Evolutionary conservation across 805 yeast genomes (phyloP).

Genomic region (Candida insectorum): DNA sequence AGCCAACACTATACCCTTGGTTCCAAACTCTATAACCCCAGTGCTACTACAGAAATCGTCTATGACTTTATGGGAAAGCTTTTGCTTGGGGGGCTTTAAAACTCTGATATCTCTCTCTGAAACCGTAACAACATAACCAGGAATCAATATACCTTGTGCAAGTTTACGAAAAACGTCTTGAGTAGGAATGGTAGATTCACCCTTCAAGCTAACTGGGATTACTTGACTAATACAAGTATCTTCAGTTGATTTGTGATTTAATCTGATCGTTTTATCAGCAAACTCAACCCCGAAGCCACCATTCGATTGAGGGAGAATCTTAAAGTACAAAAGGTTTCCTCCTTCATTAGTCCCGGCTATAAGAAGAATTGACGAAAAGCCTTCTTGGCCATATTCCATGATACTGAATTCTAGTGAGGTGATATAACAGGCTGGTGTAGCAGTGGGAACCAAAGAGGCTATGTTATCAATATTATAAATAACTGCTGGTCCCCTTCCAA

Average conservation of each 20-base stretch:
- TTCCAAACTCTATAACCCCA: constrained; percentile 49
- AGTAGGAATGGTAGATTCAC: constrained; percentile 64
- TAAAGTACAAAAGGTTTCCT: constrained; percentile 58
- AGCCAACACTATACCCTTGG: constrained; percentile 47
- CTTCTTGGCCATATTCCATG: constrained; percentile 63
- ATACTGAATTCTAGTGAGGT: constrained; percentile 73
- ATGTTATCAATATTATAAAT: constrained; percentile 42
- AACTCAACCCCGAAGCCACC: constrained; percentile 60
- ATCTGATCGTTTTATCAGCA: constrained; percentile 38
- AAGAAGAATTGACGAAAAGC: constrained; percentile 67
- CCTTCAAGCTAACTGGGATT: constrained; percentile 57
- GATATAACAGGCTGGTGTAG: constrained; percentile 33
- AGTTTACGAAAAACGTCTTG: constrained; percentile 55
- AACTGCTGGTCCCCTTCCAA: constrained; percentile 69
- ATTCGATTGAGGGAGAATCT: constrained; percentile 57
- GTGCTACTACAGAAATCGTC: constrained; percentile 42
- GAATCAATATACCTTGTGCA: constrained; percentile 56
- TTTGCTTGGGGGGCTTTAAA: constrained; percentile 56
- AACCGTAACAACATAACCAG: constrained; percentile 57
- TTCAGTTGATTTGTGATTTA: constrained; percentile 42
- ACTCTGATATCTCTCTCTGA: constrained; percentile 63
- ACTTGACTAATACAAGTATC: constrained; percentile 53
- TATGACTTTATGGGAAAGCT: constrained; percentile 60
- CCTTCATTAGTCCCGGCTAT: constrained; percentile 78
- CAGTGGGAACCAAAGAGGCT: constrained; percentile 27